Conservation (phyloP, 805 yeast species). For the Starmerella powellii region DNA sequence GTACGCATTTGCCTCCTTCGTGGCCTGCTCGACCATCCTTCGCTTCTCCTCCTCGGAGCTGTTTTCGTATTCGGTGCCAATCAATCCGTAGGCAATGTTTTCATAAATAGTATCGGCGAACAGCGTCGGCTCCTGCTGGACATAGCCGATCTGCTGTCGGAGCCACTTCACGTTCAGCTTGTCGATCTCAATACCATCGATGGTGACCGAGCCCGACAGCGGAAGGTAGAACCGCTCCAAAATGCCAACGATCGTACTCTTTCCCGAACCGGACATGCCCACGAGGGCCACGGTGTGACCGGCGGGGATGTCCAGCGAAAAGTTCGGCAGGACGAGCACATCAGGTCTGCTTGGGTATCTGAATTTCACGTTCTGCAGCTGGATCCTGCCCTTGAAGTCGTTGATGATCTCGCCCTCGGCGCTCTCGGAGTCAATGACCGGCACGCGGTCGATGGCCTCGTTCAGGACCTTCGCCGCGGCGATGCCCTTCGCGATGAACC, state of each 20-base stretch:
- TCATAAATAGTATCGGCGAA: constrained; percentile 82
- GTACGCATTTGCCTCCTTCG: constrained; percentile 32
- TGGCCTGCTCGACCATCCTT: constrained; percentile 30
- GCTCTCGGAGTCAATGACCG: constrained; percentile 30
- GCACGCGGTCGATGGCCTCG: constrained; percentile 35
- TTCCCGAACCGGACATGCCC: constrained; percentile 94
- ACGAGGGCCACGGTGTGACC: constrained; percentile 89
- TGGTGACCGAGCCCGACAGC: constrained; percentile 52
- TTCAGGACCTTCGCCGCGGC: constrained; percentile 34
- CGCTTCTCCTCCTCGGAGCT: constrained; percentile 32
- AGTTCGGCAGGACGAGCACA: constrained; percentile 68
- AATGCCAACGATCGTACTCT: constrained; percentile 74
- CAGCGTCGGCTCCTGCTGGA: constrained; percentile 91
- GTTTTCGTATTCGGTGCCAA: constrained; percentile 55
- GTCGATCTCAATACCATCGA: constrained; percentile 75
- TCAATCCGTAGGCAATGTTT: constrained; percentile 74
- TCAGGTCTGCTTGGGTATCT: constrained; percentile 72
- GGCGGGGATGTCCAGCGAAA: constrained; percentile 67
- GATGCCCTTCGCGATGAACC: constrained; percentile 31
- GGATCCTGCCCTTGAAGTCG: constrained; percentile 49
- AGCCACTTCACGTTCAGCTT: constrained; percentile 63
- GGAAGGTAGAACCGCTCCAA: constrained; percentile 85
- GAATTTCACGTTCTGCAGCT: constrained; percentile 72
- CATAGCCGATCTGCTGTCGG: constrained; percentile 69
- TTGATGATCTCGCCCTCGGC: constrained; percentile 22